These are phyloP conservation scores for Magnolia sinica DNA, from an alignment of 164 flowering plant genomes.

Conservation along the genomic window DNA sequence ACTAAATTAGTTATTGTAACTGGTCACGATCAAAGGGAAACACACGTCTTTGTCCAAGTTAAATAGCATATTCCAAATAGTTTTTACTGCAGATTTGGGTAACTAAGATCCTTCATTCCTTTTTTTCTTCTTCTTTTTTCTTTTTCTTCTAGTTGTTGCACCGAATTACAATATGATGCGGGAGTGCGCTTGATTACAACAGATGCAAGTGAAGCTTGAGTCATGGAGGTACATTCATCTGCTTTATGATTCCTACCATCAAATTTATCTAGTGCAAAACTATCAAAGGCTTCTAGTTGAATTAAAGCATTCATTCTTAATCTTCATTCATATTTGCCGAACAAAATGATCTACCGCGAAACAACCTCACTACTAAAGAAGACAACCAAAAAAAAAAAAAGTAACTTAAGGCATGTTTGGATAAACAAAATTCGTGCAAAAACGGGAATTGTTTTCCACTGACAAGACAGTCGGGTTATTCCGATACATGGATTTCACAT, in stretches of 20 bases:
- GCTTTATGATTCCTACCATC: neutral
- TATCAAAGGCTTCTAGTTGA: no score
- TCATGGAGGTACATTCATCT: constrained; percentile 21
- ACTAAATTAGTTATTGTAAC: neutral
- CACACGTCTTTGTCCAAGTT: no score
- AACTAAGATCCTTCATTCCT: no score
- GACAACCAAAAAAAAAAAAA: no score
- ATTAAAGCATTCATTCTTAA: neutral
- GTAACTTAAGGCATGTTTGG: no score
- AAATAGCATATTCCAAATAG: no score
- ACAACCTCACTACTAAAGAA: neutral
- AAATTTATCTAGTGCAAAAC: no score
- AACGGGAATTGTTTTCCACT: no score
- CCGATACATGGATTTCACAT: no score
- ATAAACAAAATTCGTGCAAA: no score
- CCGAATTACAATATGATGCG: constrained; percentile 60
- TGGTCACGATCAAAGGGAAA: no score
- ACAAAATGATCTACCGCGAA: neutral
- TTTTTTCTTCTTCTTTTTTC: neutral
- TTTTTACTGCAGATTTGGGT: neutral
- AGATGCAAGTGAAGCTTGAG: constrained; percentile 63
- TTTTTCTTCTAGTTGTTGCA: constrained; percentile 57
- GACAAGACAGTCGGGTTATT: no score
- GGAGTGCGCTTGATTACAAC: constrained; percentile 71
- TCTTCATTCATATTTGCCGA: neutral